Conservation (phyloP, 148 eudicot genomes). For the Mesembryanthemum crystallinum region DNA sequence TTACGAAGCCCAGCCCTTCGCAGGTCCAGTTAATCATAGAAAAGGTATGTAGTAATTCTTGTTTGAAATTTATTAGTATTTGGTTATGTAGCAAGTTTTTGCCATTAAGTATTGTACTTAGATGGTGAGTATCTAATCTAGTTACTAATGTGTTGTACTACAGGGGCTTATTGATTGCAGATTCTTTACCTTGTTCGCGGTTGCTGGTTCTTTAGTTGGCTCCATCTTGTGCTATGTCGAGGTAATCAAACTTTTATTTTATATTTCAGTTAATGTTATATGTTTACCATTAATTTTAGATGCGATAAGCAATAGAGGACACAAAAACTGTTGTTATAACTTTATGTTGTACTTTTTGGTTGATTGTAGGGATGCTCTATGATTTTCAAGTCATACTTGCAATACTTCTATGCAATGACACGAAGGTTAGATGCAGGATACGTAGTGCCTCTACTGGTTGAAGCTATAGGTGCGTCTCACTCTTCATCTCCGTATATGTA, state of each 20-base stretch:
- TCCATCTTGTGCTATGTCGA: constrained; percentile 69
- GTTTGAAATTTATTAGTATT: too few species aligned
- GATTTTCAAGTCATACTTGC: constrained; percentile 47
- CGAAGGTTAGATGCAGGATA: constrained; percentile 37
- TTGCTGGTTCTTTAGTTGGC: constrained; percentile 67
- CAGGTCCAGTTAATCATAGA: neutral
- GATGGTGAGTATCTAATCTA: too few species aligned
- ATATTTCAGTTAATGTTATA: neutral
- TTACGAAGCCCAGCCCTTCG: neutral
- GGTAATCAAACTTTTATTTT: constrained; percentile 31
- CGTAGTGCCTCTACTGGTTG: constrained; percentile 41
- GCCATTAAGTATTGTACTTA: too few species aligned
- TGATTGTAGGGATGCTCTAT: constrained; percentile 49
- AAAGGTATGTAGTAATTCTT: neutral
- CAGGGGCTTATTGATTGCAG: constrained; percentile 64
- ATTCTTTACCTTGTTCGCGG: constrained; percentile 64
- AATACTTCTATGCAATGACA: constrained; percentile 43
- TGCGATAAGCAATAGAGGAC: too few species aligned
- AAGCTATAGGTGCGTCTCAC: constrained; percentile 47
- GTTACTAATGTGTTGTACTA: neutral
- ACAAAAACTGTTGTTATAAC: neutral
- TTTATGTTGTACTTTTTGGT: neutral
- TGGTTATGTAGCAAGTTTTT: too few species aligned
- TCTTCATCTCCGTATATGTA: neutral
- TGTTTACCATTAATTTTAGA: too few species aligned